These are phyloP conservation scores for Gastrolobium bilobum DNA, from an alignment of 306 rosid species.

Conservation along the genomic window DNA sequence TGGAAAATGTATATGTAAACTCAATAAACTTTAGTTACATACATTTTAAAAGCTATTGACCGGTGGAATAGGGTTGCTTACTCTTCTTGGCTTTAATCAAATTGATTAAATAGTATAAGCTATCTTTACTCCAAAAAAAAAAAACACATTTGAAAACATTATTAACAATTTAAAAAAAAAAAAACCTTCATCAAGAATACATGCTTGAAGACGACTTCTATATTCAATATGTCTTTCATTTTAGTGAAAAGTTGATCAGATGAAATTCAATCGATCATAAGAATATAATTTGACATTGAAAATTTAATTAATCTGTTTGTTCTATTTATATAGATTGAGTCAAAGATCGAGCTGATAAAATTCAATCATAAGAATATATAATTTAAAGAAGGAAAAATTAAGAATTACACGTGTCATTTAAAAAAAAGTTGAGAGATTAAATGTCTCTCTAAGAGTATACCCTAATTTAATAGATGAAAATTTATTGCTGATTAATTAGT, in stretches of 20 bases:
- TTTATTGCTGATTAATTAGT: no score
- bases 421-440: no score
- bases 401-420: no score
- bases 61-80: neutral
- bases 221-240: neutral
- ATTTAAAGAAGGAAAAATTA: no score
- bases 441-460: no score
- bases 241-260: neutral
- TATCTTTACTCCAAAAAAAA: neutral
- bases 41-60: neutral
- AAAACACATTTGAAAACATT: neutral
- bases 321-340: neutral
- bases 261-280: slow-evolving; percentile 6
- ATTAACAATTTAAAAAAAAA: neutral
- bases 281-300: slow-evolving; percentile 10
- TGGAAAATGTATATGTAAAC: neutral
- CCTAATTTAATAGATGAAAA: no score
- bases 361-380: no score
- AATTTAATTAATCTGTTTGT: neutral
- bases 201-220: neutral
- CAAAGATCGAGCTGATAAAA: neutral
- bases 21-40: neutral
- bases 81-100: neutral
- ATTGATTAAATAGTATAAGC: neutral
- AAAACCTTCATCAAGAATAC: neutral